Conservation (phyloP, 352 stramenopile genomes). For the Phytopythium litorale region DNA sequence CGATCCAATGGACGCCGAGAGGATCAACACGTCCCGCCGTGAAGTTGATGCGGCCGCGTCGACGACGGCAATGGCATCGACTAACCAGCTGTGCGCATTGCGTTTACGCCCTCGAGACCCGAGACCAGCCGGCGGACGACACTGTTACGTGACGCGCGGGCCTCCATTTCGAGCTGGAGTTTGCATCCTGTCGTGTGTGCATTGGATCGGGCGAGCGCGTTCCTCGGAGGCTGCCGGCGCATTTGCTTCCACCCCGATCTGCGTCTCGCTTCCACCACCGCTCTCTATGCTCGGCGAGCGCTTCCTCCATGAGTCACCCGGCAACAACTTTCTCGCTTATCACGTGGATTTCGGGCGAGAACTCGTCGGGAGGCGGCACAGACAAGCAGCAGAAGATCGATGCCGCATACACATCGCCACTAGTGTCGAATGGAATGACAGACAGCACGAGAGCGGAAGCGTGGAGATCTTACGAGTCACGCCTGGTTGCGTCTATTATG, state of each 20-base stretch:
- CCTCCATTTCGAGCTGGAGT: neutral
- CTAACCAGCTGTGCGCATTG: neutral
- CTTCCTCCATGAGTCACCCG: neutral
- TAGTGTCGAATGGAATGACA: neutral
- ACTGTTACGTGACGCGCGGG: neutral
- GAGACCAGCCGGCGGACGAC: neutral
- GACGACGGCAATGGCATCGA: neutral
- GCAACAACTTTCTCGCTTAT: neutral
- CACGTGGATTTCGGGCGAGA: conserved; percentile 1
- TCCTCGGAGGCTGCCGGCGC: neutral
- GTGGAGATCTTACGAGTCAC: neutral
- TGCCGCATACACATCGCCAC: neutral
- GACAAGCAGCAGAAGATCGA: neutral
- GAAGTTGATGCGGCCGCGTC: neutral
- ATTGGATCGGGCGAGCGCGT: neutral
- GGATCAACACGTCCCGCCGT: neutral
- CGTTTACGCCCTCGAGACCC: neutral
- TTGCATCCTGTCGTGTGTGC: neutral
- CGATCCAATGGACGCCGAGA: neutral
- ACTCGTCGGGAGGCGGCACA: neutral
- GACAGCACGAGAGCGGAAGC: too few species aligned
- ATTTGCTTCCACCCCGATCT: neutral
- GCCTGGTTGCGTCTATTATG: neutral
- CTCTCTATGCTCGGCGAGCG: neutral
- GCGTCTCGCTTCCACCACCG: neutral